A percentile compares a stretch with the other conserved stretches of the same genome.
Conservation (phyloP, 352 stramenopile species). For the Globisporangium okanoganense region DNA sequence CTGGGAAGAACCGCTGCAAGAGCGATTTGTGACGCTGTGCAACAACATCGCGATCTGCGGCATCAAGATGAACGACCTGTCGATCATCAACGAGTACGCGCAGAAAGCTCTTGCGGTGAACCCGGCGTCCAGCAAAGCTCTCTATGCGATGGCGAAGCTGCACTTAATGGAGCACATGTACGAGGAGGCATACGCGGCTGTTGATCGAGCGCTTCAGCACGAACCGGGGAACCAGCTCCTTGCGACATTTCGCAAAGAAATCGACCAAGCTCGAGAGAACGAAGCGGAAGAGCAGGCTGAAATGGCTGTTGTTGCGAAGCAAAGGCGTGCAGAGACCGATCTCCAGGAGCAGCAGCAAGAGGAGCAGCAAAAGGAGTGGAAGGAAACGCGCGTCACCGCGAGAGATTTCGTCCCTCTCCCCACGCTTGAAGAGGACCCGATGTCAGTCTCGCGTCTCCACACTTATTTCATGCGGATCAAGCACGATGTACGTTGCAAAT, state of each 20-base stretch:
- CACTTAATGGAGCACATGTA: constrained; percentile 58
- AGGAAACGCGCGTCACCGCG: constrained; percentile 27
- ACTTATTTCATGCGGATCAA: constrained; percentile 70
- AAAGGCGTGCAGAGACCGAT: constrained; percentile 34
- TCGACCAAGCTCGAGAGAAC: constrained; percentile 33
- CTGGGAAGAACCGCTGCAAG: constrained; percentile 39
- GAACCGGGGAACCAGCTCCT: constrained; percentile 50
- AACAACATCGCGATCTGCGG: constrained; percentile 76
- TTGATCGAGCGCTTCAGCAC: constrained; percentile 31
- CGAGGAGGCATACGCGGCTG: constrained; percentile 35
- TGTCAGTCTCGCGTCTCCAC: constrained; percentile 37
- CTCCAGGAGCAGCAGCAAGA: constrained; percentile 16
- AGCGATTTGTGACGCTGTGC: constrained; percentile 62
- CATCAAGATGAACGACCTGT: constrained; percentile 57
- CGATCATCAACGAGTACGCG: constrained; percentile 55
- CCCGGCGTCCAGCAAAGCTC: constrained; percentile 43
- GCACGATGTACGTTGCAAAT: constrained; percentile 26
- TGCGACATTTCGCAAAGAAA: constrained; percentile 39
- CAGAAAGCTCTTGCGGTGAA: constrained; percentile 52
- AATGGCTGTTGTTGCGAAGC: constrained; percentile 33
- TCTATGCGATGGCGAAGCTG: constrained; percentile 70
- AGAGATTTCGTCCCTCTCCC: constrained; percentile 39
- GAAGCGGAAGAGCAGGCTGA: constrained; percentile 23
- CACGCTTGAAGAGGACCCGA: constrained; percentile 64
- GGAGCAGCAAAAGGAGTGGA: constrained; percentile 45